These are phyloP conservation scores for Globisporangium recalcitrans DNA, from an alignment of 352 stramenopile genomes.

Conservation along the genomic window DNA sequence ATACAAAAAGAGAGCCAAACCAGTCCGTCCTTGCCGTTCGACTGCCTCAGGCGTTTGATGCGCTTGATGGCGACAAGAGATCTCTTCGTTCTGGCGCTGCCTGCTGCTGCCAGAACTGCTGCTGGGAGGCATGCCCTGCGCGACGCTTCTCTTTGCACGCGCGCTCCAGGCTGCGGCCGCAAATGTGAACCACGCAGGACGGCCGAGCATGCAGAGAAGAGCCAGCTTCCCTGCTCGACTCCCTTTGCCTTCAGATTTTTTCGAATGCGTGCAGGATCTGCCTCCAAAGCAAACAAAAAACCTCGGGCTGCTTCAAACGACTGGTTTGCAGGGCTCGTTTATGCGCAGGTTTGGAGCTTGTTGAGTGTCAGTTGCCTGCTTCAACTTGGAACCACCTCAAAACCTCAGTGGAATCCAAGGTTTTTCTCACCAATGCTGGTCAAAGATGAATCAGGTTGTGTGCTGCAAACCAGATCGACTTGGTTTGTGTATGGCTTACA, in stretches of 20 bases:
- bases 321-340: no score
- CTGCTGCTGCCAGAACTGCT: not conserved
- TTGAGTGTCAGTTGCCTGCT: not conserved
- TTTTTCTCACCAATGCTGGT: constrained; percentile 7
- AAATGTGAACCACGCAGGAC: not conserved
- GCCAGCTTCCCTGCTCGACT: not conserved
- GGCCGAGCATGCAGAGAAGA: not conserved
- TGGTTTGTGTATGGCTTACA: constrained; percentile 27
- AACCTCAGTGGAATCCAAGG: not conserved
- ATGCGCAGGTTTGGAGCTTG: no score
- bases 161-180: not conserved
- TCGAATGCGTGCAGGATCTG: no score
- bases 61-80: not conserved
- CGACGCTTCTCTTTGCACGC: constrained; percentile 4
- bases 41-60: not conserved
- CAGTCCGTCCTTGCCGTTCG: not conserved
- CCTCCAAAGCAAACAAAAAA: no score
- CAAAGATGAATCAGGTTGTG: constrained; percentile 13
- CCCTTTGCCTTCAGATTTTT: no score
- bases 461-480: constrained; percentile 9
- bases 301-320: no score
- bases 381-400: constrained; percentile 11
- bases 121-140: no score
- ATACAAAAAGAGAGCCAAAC: constrained; percentile 1
- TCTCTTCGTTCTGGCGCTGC: not conserved